Base-by-base conservation (phyloP, 805 yeast genomes). In the Lipomyces orientalis region DNA sequence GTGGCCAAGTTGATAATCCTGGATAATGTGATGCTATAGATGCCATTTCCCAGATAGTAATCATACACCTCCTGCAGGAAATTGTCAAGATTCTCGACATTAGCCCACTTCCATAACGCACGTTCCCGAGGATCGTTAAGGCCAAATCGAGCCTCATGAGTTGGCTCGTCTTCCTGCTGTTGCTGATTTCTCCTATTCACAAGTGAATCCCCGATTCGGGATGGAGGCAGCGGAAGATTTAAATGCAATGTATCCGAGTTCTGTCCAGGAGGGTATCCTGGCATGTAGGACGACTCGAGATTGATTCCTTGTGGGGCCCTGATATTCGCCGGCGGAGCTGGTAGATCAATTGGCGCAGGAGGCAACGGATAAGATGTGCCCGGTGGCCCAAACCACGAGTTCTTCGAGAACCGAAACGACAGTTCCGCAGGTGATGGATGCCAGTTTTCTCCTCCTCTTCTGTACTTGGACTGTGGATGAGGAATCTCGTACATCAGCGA, bases 41-140 rank as follows among this genome's bases (percentile, higher is more conserved):
- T 84, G 0, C 99, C 99, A 76, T 89, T 91, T 2, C 96, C 97
- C 34, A 89, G 80, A 76, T 90, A 95, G 76, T 93, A 95, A 61
- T 84, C 83, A 78, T 95, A 95, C 10, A 93, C 81, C 73, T 94
- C 97, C 62, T 87, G 87, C 22, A 95, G 81, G 74, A 94, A 95
- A 58, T 87, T 85, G 79, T 95, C 99, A 77, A 95, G 83, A 77
- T 95, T 95, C 72, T 90, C 91, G 31, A 95, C 91, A 75, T 95
- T 95, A 0, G 98, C 97, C 98, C 99, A 95, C 68, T 91, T 84
- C 92, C 98, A 95, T 19, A 90, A 81, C 0, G 98, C 97, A 60
- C 92, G 81, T 75, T 93, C 97, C 67, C 82, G 81, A 0, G 90
- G 86, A 61, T 87, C 85, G 34, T 87, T 75, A 0, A 83, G 80